Evolutionary conservation across 257 asterid species (phyloP).

Genomic region (Agastache rugosa): DNA sequence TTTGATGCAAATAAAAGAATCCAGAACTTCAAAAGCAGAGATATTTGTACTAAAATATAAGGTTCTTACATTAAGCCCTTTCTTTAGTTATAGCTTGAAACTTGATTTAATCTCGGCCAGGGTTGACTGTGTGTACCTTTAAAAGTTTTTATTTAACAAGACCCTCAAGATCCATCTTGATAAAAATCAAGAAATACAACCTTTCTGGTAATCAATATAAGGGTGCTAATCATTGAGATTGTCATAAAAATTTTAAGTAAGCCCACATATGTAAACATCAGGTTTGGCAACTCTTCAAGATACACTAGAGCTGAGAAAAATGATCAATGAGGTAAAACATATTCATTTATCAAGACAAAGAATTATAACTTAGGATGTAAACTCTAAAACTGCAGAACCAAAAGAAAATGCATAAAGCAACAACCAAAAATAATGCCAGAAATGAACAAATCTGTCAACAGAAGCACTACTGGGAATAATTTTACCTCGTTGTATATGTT

Average conservation of each 20-base stretch:
- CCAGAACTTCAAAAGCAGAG: neutral
- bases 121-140: conserved; percentile 8
- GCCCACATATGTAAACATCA: conserved; percentile 1
- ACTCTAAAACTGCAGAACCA: conserved; percentile 28
- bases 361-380: conserved; percentile 7
- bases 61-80: neutral
- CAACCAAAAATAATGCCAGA: conserved; percentile 9
- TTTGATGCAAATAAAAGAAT: conserved; percentile 6
- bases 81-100: conserved; percentile 13
- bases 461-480: conserved; percentile 33
- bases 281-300: conserved; percentile 20
- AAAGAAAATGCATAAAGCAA: conserved; percentile 21
- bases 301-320: conserved; percentile 5
- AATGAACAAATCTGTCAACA: neutral
- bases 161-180: neutral
- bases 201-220: neutral
- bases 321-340: conserved; percentile 18
- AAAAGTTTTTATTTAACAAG: neutral
- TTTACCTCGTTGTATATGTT: conserved; percentile 83
- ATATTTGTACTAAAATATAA: conserved; percentile 25
- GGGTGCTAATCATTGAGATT: conserved; percentile 5
- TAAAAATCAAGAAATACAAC: neutral
- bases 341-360: neutral
- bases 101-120: conserved; percentile 10
- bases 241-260: neutral